Conservation (phyloP, 345 rosid species). For the Salix udensis region DNA sequence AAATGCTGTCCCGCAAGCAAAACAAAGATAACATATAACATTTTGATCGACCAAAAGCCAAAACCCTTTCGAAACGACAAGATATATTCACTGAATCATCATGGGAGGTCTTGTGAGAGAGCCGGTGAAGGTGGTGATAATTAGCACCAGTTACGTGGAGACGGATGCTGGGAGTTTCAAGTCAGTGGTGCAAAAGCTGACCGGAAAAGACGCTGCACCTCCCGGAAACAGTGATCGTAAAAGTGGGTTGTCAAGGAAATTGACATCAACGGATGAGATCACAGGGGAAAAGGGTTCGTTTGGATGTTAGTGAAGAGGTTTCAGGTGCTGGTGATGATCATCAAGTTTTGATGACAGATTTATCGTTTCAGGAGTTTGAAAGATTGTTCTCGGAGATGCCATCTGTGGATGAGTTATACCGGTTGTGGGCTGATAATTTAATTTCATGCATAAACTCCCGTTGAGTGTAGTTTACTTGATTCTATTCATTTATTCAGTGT, state of each 20-base stretch:
- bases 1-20: not conserved
- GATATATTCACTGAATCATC: not conserved
- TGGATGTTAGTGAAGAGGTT: not conserved
- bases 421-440: constrained; percentile 23
- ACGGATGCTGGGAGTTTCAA: constrained; percentile 51
- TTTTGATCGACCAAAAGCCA: no score
- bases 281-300: not conserved
- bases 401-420: constrained; percentile 25
- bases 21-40: not conserved
- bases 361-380: constrained; percentile 39
- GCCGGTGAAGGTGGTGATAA: constrained; percentile 44
- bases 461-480: no score
- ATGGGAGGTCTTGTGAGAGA: not conserved
- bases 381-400: constrained; percentile 45
- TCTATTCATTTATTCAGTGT: no score
- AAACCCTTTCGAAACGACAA: not conserved
- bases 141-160: constrained; percentile 42
- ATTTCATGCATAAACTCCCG: not conserved
- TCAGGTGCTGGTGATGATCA: not conserved
- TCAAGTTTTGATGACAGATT: constrained; percentile 19
- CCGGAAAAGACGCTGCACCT: constrained; percentile 40
- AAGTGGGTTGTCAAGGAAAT: not conserved
- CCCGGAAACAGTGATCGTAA: not conserved
- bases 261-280: not conserved
- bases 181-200: constrained; percentile 52